Conservation (phyloP, 768 basidiomycete species). For the Dentipellis sp. region DNA sequence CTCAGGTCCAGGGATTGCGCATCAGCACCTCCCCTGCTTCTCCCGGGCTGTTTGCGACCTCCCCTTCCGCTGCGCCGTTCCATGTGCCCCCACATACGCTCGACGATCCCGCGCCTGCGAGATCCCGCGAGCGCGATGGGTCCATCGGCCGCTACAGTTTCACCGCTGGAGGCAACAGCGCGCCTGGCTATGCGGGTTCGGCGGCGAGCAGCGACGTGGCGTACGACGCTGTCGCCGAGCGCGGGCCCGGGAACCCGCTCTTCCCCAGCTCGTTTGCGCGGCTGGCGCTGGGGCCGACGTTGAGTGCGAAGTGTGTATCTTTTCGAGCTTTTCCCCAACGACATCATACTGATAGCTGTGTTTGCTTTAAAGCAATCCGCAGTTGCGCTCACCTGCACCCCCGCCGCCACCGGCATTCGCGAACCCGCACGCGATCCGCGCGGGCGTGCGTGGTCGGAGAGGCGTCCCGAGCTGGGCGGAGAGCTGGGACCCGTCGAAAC, state of each 20-base stretch:
- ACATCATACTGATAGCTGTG: neutral
- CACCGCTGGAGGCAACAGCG: conserved; percentile 1
- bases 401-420: conserved; percentile 21
- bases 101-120: neutral
- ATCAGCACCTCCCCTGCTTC: conserved; percentile 38
- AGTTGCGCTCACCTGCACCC: conserved; percentile 19
- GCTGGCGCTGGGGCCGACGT: conserved; percentile 55
- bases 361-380: conserved; percentile 11
- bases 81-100: conserved; percentile 18
- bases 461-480: conserved; percentile 29
- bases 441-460: conserved; percentile 13
- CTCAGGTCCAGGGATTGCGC: conserved; percentile 37
- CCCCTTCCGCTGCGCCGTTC: conserved; percentile 13
- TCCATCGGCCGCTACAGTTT: conserved; percentile 6
- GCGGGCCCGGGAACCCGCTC: conserved; percentile 64
- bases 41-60: conserved; percentile 9
- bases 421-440: conserved; percentile 17
- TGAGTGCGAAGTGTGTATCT: conserved; percentile 41
- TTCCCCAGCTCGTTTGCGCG: conserved; percentile 78
- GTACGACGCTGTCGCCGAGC: conserved; percentile 50
- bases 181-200: conserved; percentile 11
- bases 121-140: neutral
- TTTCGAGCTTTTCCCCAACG: too few relatives aligned
- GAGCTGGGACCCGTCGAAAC: conserved; percentile 29
- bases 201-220: conserved; percentile 17